Base-by-base conservation (phyloP, 192 early-diverging fungal genomes). In the Radiomyces spectabilis region DNA sequence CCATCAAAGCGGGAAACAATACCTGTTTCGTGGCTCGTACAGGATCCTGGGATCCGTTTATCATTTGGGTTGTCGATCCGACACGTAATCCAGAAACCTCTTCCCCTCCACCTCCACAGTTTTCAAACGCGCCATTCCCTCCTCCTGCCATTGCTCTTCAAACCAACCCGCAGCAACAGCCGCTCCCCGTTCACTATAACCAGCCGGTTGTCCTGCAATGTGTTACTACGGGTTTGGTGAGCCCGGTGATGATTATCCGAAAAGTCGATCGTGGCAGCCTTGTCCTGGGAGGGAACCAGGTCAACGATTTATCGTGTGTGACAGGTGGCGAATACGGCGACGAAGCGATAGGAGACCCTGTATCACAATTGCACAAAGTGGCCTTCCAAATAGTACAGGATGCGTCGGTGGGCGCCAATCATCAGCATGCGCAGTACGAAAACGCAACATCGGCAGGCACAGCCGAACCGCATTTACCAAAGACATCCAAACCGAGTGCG, bases 281-380 rank as follows among this genome's bases (percentile, higher is more conserved):
- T 63, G 89, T 87, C 0, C 69, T 85, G 4, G 82, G 88, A 12
- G 79, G 84, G 16, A 85, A 80, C n/a, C 59, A 68, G 5, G 30
- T 71, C 3, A 63, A 46, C 8, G 34, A 61, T 22, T 18, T 35
- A 21, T 66, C 40, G 12, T 37, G 53, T 18, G 18, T 29, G 10
- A 43, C 51, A 10, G 64, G 57, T 51, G 67, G 73, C 26, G 73
- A 75, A 54, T 66, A 56, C 45, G 72, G 66, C 25, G 73, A 78
- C 25, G 73, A 76, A 51, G 63, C 83, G 2, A 45, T 85, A n/a
- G 88, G 88, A 21, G 93, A 95, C 61, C 88, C 91, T 4, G 82
- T 95, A 0, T 88, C 87, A n/a, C 91, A 91, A 67, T 64, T 95
- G 41, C 91, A 95, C 74, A 95, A 95, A 72, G 80, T 95, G 5